phyloP scores from a whole-genome alignment of 2,329 filamentous ascomycete species.

The Simplicillium sp. region DNA sequence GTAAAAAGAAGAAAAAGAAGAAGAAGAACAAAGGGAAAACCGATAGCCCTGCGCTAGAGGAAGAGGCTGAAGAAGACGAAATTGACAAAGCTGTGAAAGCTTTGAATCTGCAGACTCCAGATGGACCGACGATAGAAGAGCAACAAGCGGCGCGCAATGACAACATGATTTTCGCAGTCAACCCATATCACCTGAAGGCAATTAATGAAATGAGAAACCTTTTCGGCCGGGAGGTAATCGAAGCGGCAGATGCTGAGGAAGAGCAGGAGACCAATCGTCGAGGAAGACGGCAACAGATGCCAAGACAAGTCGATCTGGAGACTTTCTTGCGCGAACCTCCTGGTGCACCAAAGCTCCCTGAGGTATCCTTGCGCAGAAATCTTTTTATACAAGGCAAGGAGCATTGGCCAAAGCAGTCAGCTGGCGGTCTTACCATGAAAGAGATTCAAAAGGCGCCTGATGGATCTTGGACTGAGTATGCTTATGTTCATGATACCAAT shows the following conservation, averaged over 20 bases:
- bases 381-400: conserved; percentile 81
- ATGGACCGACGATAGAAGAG: background rate
- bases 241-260: conserved; percentile 40
- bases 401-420: conserved; percentile 71
- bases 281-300: conserved; percentile 22
- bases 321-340: conserved; percentile 45
- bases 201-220: conserved; percentile 77
- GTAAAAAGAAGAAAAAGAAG: conserved; percentile 27
- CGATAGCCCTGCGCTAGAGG: conserved; percentile 13
- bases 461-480: conserved; percentile 59
- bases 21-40: conserved; percentile 29
- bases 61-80: conserved; percentile 32
- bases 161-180: conserved; percentile 34
- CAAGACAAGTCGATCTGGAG: conserved; percentile 47
- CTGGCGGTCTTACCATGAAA: conserved; percentile 78
- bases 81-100: conserved; percentile 46
- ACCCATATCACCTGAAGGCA: conserved; percentile 68
- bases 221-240: conserved; percentile 49
- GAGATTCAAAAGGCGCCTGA: conserved; percentile 28
- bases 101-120: conserved; percentile 26
- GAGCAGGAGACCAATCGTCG: conserved; percentile 28
- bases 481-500: conserved; percentile 61
- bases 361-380: conserved; percentile 66
- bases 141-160: conserved; percentile 18
- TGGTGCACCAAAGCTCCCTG: conserved; percentile 51